Base-by-base conservation (phyloP, 2,329 filamentous ascomycete genomes). In the Ophiostoma piceae region DNA sequence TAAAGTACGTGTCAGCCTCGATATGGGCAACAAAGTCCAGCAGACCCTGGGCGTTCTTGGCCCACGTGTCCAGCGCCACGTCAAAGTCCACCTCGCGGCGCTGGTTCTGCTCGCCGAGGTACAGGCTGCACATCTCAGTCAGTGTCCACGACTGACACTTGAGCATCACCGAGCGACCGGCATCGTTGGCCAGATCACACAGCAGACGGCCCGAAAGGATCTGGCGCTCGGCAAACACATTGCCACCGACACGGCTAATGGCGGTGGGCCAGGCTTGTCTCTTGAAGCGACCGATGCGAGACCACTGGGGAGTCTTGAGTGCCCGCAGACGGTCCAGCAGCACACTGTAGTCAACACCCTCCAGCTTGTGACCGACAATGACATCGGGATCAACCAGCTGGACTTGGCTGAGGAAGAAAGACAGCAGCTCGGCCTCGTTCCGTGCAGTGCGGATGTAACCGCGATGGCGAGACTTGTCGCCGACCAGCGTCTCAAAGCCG, bases 111-210 rank as follows among this genome's bases (percentile, higher is more conserved):
- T 39, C 62, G 9, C 64, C 85, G 5, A 99, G 88, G 74, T 97
- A 96, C 19, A 98, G 85, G 73, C 90, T 92, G 78, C 93, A 96
- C 94, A 99, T 99, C 79, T 99, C 95, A 1, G 94, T 96, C 79
- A 99, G 84, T 78, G 91, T 97, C 95, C 95, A 99, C 2, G 94
- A 96, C 79, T 97, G 94, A 79, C 95, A 99, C 81, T 96, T 97
- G 75, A 87, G 89, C 94, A 98, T 98, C 74, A 93, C 87, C 12
- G 94, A 97, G 82, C 97, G 98, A 79, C 95, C 95, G 76, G 96
- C 92, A 75, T 99, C 95, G 78, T 99, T 99, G 71, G 90, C 93
- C 71, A 98, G 83, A 81, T 99, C 95, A 78, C 95, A 98, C 70
- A 98, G 86, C 71, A 99, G 82, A 75, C 95, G 90, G 57, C 95